Evolutionary conservation across 208 protist genomes (phyloP).

Genomic region (Angomonas desouzai): DNA sequence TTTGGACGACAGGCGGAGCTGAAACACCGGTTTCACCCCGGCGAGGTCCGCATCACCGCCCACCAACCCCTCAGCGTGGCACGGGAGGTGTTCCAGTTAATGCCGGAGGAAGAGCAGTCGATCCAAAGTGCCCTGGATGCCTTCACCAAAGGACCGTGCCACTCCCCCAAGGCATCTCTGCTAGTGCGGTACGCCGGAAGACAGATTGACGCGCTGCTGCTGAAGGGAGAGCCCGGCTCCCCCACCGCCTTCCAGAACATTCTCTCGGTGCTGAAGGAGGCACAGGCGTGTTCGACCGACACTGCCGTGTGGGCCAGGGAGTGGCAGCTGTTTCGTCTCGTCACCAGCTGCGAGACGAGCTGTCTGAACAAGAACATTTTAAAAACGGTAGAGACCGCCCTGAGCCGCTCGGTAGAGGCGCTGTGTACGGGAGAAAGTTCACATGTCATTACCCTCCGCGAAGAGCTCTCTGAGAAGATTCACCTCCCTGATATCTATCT

Average conservation of each 20-base stretch:
- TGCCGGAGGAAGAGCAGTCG: constrained; percentile 34
- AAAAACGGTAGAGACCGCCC: constrained; percentile 28
- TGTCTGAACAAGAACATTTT: constrained; percentile 22
- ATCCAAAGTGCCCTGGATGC: constrained; percentile 44
- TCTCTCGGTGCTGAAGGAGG: constrained; percentile 33
- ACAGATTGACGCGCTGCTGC: constrained; percentile 28
- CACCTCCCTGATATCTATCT: constrained; percentile 12
- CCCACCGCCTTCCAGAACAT: constrained; percentile 30
- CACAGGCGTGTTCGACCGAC: constrained; percentile 5
- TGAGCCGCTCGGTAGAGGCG: constrained; percentile 16
- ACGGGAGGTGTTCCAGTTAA: constrained; percentile 22
- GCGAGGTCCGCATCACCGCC: constrained; percentile 11
- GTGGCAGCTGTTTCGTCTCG: constrained; percentile 64
- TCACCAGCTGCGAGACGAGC: constrained; percentile 26
- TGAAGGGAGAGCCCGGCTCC: constrained; percentile 28
- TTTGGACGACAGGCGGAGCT: constrained; percentile 53
- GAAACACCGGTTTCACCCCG: constrained; percentile 20
- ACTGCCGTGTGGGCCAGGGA: constrained; percentile 19
- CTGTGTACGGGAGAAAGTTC: neutral
- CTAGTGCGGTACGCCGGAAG: constrained; percentile 42
- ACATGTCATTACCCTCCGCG: neutral
- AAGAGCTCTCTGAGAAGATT: neutral
- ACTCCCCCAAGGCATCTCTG: constrained; percentile 23
- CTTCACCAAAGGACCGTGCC: constrained; percentile 46
- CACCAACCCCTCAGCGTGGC: constrained; percentile 51